Evolutionary conservation across 1,284 basidiomycete species (phyloP).

Genomic region (Phylloporus sp.): DNA sequence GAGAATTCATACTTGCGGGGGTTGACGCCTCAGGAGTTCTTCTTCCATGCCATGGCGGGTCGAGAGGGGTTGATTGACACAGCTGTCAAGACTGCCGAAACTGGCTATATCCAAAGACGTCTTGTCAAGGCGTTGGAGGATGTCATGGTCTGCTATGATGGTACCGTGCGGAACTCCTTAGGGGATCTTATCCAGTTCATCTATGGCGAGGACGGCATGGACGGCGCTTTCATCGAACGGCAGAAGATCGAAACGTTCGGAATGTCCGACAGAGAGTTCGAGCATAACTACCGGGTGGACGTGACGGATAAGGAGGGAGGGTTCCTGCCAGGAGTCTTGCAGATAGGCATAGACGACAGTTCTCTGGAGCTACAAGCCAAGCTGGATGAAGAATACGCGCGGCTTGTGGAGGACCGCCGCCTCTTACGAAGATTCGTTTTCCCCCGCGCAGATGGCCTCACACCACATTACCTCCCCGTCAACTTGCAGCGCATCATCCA

Average conservation of each 20-base stretch:
- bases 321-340: slow-evolving; percentile 81
- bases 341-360: slow-evolving; percentile 93
- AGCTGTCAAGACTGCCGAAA: slow-evolving; percentile 99
- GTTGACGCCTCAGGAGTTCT: slow-evolving; percentile 97
- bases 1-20: slow-evolving; percentile 99
- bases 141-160: slow-evolving; percentile 97
- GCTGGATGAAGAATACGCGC: slow-evolving; percentile 88
- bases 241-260: slow-evolving; percentile 92
- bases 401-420: slow-evolving; percentile 77
- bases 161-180: slow-evolving; percentile 96
- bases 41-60: slow-evolving; percentile 99
- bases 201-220: slow-evolving; percentile 99
- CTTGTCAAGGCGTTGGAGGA: slow-evolving; percentile 98
- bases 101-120: slow-evolving; percentile 98
- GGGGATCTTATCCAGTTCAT: slow-evolving; percentile 96
- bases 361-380: slow-evolving; percentile 89
- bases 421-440: slow-evolving; percentile 86
- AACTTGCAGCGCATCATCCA: slow-evolving; percentile 95
- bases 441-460: slow-evolving; percentile 73
- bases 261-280: slow-evolving; percentile 85
- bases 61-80: slow-evolving; percentile 99
- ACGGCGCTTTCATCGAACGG: slow-evolving; percentile 96
- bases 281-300: slow-evolving; percentile 91
- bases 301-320: slow-evolving; percentile 82
- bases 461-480: slow-evolving; percentile 86